Evolutionary conservation across 371 early-diverging fungal species (phyloP).

Genomic region (Quaeritorhiza haematococci): DNA sequence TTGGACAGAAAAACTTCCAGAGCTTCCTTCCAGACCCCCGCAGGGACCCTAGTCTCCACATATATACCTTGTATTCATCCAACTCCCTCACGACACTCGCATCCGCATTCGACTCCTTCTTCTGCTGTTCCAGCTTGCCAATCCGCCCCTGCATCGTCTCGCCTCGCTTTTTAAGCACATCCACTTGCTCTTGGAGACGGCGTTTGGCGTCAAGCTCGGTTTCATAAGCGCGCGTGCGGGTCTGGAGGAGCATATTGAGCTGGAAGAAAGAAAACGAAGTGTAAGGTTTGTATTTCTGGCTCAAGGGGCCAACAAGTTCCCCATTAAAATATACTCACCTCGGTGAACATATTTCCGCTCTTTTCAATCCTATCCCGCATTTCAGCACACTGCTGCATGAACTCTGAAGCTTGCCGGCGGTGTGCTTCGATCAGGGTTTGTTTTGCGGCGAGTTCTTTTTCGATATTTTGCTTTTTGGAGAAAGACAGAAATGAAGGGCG

Average conservation of each 20-base stretch:
- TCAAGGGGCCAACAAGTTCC: neutral
- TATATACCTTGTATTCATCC: constrained; percentile 43
- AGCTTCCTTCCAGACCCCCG: too few species aligned
- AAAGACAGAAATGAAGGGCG: neutral
- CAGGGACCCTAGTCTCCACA: too few species aligned
- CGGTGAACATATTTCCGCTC: constrained; percentile 30
- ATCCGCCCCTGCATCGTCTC: constrained; percentile 32
- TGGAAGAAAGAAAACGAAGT: constrained; percentile 2
- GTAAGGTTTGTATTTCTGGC: neutral
- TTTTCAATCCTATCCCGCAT: constrained; percentile 34
- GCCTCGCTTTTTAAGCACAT: constrained; percentile 51
- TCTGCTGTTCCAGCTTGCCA: constrained; percentile 8
- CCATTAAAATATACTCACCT: too few species aligned
- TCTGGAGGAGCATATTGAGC: constrained; percentile 10
- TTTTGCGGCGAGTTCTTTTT: constrained; percentile 43
- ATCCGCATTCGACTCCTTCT: constrained; percentile 19
- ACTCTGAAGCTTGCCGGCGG: constrained; percentile 37
- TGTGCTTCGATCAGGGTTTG: constrained; percentile 47
- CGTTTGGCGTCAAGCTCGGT: constrained; percentile 49
- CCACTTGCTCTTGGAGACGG: constrained; percentile 50
- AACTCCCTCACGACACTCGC: constrained; percentile 20
- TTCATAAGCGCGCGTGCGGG: constrained; percentile 28
- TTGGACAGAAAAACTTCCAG: too few species aligned
- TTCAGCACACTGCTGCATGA: constrained; percentile 40
- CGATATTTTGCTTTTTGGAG: constrained; percentile 28